phyloP scores from a whole-genome alignment of 2,329 filamentous ascomycete genomes.

The Aspergillus hortae region DNA sequence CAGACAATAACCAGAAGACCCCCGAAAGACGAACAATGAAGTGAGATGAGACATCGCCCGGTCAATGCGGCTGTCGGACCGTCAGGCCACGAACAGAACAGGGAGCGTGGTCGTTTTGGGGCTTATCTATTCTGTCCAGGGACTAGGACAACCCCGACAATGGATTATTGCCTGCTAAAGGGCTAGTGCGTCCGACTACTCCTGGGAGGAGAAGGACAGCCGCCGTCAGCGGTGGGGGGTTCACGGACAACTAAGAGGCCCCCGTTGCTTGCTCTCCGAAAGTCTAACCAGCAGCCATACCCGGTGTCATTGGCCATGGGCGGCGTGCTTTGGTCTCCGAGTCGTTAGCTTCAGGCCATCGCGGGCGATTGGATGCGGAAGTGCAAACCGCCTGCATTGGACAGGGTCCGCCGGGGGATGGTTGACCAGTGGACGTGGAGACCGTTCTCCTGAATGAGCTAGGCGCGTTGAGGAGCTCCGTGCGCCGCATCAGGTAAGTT shows the following conservation, averaged over 20 bases:
- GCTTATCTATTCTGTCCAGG: constrained; percentile 3
- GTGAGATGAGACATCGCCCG: background rate
- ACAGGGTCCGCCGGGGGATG: constrained; percentile 15
- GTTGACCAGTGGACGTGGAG: constrained; percentile 10
- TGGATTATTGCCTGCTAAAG: background rate
- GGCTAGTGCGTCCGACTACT: background rate
- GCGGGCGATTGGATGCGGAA: constrained; percentile 9
- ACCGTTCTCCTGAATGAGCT: constrained; percentile 10
- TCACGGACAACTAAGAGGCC: constrained; percentile 7
- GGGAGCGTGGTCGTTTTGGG: background rate
- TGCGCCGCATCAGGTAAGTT: background rate
- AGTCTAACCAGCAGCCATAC: constrained; percentile 2
- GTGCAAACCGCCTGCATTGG: constrained; percentile 2
- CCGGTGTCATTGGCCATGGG: constrained; percentile 3
- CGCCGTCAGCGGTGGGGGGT: constrained; percentile 3
- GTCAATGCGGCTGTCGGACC: background rate
- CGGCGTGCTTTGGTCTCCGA: constrained; percentile 4
- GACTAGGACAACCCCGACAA: constrained; percentile 2
- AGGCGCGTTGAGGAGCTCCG: constrained; percentile 3
- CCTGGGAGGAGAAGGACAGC: constrained; percentile 8
- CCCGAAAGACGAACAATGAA: constrained; percentile 3
- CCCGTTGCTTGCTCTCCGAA: constrained; percentile 13
- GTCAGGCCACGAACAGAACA: background rate
- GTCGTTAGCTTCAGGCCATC: background rate
- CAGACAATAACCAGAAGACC: constrained; percentile 7